Percentiles rank a stretch among this genome's conserved stretches.
Conservation (phyloP, 176 grass and related monocot genomes). For the Elymus sibiricus region DNA sequence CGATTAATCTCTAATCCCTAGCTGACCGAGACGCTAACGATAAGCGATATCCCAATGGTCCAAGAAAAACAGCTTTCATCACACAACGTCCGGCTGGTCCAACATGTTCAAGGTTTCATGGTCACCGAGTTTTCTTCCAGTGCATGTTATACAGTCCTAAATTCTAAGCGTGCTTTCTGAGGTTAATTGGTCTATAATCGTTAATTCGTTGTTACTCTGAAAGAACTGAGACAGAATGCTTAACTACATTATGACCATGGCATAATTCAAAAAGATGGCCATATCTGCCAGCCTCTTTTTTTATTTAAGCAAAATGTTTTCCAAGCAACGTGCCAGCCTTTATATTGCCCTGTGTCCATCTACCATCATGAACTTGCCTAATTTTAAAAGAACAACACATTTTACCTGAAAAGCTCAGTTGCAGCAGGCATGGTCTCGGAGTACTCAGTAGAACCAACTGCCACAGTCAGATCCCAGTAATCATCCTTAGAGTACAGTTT, state of each 20-base stretch:
- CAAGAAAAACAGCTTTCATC: background rate
- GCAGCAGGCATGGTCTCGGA: slow-evolving; percentile 60
- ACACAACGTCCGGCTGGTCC: background rate
- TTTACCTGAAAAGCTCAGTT: slow-evolving; percentile 77
- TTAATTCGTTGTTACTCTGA: background rate
- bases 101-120: background rate
- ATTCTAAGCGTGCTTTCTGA: background rate
- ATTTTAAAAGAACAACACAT: background rate
- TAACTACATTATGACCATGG: background rate
- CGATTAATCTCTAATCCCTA: no score
- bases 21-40: no score
- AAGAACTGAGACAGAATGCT: background rate
- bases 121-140: background rate
- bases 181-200: background rate
- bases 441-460: slow-evolving; percentile 52
- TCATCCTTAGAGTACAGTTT: slow-evolving; percentile 56
- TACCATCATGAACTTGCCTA: background rate
- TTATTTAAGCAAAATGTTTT: background rate
- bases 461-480: slow-evolving; percentile 70
- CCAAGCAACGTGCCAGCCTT: background rate
- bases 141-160: background rate
- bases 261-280: background rate
- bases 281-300: background rate
- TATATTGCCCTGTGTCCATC: background rate
- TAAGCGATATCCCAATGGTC: background rate